phyloP scores from a whole-genome alignment of 2,329 filamentous ascomycete species.

The Neopestalotiopsis clavispora region DNA sequence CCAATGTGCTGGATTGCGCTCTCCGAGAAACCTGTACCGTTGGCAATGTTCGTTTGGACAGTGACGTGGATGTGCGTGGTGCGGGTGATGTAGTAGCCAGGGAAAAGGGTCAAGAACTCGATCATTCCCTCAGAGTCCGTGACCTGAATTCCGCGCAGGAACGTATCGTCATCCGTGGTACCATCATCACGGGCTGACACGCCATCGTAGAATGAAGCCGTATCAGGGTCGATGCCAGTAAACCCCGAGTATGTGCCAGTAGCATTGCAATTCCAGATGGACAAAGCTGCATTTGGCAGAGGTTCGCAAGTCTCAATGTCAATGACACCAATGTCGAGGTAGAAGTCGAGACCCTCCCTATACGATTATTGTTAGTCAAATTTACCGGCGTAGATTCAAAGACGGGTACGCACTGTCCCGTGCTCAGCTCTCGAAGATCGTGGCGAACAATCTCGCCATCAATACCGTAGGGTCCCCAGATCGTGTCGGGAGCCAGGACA shows the following conservation, averaged over 20 bases:
- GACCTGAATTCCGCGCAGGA: constrained; percentile 15
- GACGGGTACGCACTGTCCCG: neutral
- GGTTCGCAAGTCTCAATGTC: constrained; percentile 15
- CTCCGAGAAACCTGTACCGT: constrained; percentile 9
- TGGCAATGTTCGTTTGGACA: constrained; percentile 14
- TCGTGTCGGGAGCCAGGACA: constrained; percentile 13
- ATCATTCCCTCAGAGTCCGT: constrained; percentile 13
- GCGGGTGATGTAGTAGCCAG: constrained; percentile 11
- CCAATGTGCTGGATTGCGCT: constrained; percentile 13
- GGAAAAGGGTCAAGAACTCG: constrained; percentile 13
- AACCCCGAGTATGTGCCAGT: constrained; percentile 15
- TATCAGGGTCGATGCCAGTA: constrained; percentile 14
- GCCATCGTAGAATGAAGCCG: neutral
- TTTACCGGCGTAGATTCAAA: neutral
- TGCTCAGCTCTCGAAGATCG: constrained; percentile 9
- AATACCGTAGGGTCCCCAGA: constrained; percentile 14
- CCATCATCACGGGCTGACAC: constrained; percentile 5
- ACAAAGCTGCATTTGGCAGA: constrained; percentile 6
- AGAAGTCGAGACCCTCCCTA: constrained; percentile 8
- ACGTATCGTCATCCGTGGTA: constrained; percentile 13
- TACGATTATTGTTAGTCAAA: neutral
- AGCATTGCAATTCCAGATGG: constrained; percentile 12
- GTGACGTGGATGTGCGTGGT: constrained; percentile 14
- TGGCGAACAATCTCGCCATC: constrained; percentile 16
- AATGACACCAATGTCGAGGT: constrained; percentile 15